Evolutionary conservation across 768 basidiomycete genomes (phyloP).

Genomic region (Phaeotremella skinneri): DNA sequence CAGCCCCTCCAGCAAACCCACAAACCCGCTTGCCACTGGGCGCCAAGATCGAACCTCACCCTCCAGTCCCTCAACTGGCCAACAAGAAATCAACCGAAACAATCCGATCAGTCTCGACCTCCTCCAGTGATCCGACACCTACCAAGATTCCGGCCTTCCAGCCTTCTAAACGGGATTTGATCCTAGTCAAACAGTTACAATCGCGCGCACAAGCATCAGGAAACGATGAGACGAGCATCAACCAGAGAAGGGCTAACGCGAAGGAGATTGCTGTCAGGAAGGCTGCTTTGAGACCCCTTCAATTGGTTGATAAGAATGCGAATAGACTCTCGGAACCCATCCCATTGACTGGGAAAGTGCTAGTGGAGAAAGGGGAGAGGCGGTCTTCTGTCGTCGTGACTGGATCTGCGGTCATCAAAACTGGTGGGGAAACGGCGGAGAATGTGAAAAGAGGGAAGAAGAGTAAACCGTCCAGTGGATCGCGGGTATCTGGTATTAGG

Average conservation of each 20-base stretch:
- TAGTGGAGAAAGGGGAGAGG: background rate
- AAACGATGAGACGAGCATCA: background rate
- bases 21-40: background rate
- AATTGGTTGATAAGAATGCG: background rate
- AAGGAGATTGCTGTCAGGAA: background rate
- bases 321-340: background rate
- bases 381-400: background rate
- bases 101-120: slow-evolving; percentile 6
- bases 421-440: background rate
- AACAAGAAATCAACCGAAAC: slow-evolving; percentile 27
- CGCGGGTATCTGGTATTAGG: background rate
- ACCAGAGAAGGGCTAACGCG: background rate
- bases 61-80: slow-evolving; percentile 10
- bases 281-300: background rate
- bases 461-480: background rate
- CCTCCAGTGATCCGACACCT: slow-evolving; percentile 1
- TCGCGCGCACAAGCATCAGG: no score
- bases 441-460: background rate
- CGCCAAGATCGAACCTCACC: slow-evolving; percentile 7
- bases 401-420: background rate
- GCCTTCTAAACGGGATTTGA: slow-evolving; percentile 18
- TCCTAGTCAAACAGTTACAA: slow-evolving; percentile 15
- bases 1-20: slow-evolving; percentile 17
- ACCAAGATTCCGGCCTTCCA: slow-evolving; percentile 12
- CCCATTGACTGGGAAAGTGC: background rate